Conservation (phyloP, 2,329 filamentous ascomycete species). For the Rhinocladiella similis region DNA sequence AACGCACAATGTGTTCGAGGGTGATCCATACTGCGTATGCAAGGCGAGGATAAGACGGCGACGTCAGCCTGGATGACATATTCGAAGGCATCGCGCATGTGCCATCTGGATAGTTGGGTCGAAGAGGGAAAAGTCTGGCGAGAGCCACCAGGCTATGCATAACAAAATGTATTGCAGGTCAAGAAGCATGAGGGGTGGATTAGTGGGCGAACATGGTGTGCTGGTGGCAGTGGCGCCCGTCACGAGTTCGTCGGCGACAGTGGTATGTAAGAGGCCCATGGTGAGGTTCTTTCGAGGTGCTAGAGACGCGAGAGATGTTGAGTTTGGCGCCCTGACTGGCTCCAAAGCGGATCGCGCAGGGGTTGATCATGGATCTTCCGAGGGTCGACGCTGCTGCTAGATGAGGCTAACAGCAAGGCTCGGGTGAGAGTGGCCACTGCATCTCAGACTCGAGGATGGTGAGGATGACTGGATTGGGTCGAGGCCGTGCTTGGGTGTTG, state of each 20-base stretch:
- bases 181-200: not conserved
- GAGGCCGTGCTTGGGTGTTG: no score
- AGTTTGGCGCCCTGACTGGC: conserved; percentile 11
- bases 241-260: not conserved
- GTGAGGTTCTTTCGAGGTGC: not conserved
- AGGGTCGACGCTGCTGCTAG: conserved; percentile 2
- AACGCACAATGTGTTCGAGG: not conserved
- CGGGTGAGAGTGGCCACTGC: conserved; percentile 1
- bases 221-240: not conserved
- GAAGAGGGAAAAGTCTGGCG: not conserved
- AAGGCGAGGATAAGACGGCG: not conserved
- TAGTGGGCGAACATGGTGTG: not conserved
- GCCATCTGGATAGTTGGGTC: not conserved
- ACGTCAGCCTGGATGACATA: not conserved
- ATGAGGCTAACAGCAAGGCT: not conserved
- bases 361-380: not conserved
- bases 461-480: no score
- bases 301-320: conserved; percentile 1
- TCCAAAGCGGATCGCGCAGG: conserved; percentile 14
- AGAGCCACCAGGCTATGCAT: not conserved
- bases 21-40: not conserved
- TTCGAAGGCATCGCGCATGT: not conserved
- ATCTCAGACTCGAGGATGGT: not conserved
- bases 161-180: not conserved
- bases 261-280: not conserved